phyloP scores from a whole-genome alignment of 148 eudicot species.

The Linanthus parryae region DNA sequence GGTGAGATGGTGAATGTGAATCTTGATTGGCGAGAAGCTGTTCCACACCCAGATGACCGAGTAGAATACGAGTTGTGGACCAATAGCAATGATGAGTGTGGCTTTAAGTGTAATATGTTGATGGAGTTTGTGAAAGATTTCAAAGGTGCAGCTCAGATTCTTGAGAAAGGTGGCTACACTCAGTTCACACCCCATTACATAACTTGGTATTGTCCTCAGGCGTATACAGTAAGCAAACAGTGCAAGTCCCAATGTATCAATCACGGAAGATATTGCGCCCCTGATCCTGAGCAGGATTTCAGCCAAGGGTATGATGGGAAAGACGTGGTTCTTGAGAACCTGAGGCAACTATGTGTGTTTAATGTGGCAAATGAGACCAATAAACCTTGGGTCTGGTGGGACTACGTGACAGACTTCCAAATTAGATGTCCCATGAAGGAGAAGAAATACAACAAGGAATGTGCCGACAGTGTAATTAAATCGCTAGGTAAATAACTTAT shows the following conservation, averaged over 20 bases:
- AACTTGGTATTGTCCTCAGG: constrained; percentile 32
- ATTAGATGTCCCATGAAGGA: constrained; percentile 36
- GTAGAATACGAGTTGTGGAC: constrained; percentile 34
- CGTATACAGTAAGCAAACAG: constrained; percentile 26
- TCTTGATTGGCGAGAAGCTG: constrained; percentile 34
- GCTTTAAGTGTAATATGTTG: constrained; percentile 26
- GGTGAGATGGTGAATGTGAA: constrained; percentile 34
- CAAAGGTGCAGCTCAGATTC: constrained; percentile 33
- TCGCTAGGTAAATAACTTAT: constrained; percentile 19
- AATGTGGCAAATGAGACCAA: constrained; percentile 35
- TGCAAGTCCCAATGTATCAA: constrained; percentile 39
- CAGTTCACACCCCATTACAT: constrained; percentile 31
- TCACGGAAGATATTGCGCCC: constrained; percentile 41
- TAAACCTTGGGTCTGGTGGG: constrained; percentile 43
- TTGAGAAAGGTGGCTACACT: constrained; percentile 25
- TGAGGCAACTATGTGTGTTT: constrained; percentile 30
- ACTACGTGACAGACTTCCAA: constrained; percentile 32
- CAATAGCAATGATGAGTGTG: constrained; percentile 32
- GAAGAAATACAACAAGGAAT: constrained; percentile 22
- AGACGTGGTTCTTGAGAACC: constrained; percentile 32
- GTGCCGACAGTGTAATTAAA: constrained; percentile 22
- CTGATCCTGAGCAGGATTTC: constrained; percentile 38
- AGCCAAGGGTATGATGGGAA: constrained; percentile 30
- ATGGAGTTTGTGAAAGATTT: constrained; percentile 21
- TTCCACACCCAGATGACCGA: constrained; percentile 31